Evolutionary conservation across 192 early-diverging fungal genomes (phyloP), one percentile per base, ranked within the genome.

Genomic region (Mortierella claussenii): DNA sequence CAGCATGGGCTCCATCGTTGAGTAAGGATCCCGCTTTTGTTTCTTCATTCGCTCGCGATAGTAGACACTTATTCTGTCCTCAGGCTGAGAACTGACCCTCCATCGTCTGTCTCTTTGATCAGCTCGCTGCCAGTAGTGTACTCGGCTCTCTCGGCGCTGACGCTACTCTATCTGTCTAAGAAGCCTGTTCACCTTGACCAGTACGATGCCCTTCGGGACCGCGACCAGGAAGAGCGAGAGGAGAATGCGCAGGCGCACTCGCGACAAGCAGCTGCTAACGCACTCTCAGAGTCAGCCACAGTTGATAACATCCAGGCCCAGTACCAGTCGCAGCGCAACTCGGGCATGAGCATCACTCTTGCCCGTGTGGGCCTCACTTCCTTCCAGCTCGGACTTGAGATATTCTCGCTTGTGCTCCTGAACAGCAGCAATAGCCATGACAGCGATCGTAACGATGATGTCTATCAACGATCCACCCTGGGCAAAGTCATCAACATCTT

Each of bases 111-210:
- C n/a, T n/a, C n/a, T n/a, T n/a, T n/a, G n/a, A n/a, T n/a, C n/a
- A n/a, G n/a, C n/a, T n/a, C n/a, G 0, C 32, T 75, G 32, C 63
- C 62, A n/a, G 30, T 75, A 20, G 62, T 56, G 4, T 75, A 66
- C 45, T 51, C 71, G 1, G 1, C 44, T 26, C 48, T 21, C 20
- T 75, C 71, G 7, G 71, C 63, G 4, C 26, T 59, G 26, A 42
- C 55, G 11, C 23, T 75, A 27, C 18, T 45, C 34, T 65, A 65
- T 44, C 51, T 75, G 9, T 60, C 63, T 17, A 50, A 21, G 27
- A 75, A 75, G 33, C 71, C 63, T 12, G 63, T 75, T 0, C 61
- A 75, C 32, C 27, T 75, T 13, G 58, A 65, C 13, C 71, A 75
- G 36, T 75, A 75, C 26, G 49, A 69, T 13, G 4, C 55, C 23